Evolutionary conservation across 2,329 filamentous ascomycete species (phyloP), one percentile per base, ranked within the genome.

Genomic region (Zasmidium cellare): DNA sequence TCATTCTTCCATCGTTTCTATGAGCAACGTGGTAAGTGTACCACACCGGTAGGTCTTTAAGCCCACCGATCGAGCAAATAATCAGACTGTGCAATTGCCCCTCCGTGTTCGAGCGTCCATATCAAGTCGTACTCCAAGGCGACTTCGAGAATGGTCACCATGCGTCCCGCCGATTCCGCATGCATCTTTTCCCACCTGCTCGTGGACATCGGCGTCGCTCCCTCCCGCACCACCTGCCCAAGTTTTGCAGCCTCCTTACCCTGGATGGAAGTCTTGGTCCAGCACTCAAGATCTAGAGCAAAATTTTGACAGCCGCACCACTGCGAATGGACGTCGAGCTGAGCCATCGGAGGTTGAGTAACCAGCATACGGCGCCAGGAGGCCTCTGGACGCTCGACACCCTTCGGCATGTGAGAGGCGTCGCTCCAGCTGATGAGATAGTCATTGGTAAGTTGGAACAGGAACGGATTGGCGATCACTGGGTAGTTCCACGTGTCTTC

Each of bases 321-420:
- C 23, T 55, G 14, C 46, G 25, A 28, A 11, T 28, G 25, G 25
- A 28, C 25, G 5, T 5, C 25, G 25, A 28, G 6, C 6, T 28
- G 25, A 5, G 25, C 25, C 11, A 28, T 28, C 11, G 25, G 25
- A 28, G 35, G 56, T 38, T 58, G 52, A 12, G 25, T 51, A 14
- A 38, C 19, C n/a, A 58, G 47, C 52, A 55, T 58, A 14, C 52
- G 45, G n/a, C 52, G 47, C 46, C 56, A 58, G 28, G 44, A 50
- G 20, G 56, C 51, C 3, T 35, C n/a, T 14, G 18, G 14, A 7
- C 25, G 19, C 3, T 14, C 20, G 22, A 48, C 9, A 24, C 25
- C n/a, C 38, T 41, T 18, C 12, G 12, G 16, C 14, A 49, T 41
- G 3, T 14, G 11, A 41, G 3, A 9, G 12, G n/a, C n/a, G 16